Base-by-base conservation (phyloP, 768 basidiomycete genomes). In the Floccularia luteovirens region DNA sequence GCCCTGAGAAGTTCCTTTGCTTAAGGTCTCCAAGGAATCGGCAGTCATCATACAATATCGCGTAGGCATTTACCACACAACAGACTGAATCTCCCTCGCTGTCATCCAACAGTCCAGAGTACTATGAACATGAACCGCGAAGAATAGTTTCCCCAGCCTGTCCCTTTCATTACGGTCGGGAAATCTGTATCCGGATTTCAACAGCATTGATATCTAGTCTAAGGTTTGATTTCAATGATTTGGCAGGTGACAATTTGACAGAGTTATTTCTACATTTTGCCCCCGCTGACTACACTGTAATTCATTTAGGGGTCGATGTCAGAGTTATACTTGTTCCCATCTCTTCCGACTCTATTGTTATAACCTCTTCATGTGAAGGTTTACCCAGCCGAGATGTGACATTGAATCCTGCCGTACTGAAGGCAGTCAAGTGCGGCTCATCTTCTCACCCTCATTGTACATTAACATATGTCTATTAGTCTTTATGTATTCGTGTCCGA, bases 21-120 rank as follows among this genome's bases (percentile, higher is more conserved):
- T 24, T 17, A 16, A 12, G 13, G 14, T 20, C 19, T 23, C 24
- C 24, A 33, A 13, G 33, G 1, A 24, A 17, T 22, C 22, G 35
- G 35, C 51, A 6, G 48, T 36, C 16, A 16, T 38, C 12, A 20
- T 37, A 31, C 41, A 89, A 88, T 39, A 60, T 89, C 36, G 70
- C 79, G 5, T 91, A 90, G 52, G 66, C 75, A 2, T 87, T 79
- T 48, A 61, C 64, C 12, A 78, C 77, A 28, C 81, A 86, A 7
- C 72, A 72, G 50, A 59, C 89, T 17, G 70, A 72, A 11, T 56
- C 66, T 12, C 81, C 80, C 0, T 74, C 81, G 0, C 59, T 91
- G 32, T 68, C 71, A 0, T 58, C 60, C 0, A 64, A 66, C 4
- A 55, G 63, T 36, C 48, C 67, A 7, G 78, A 81, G 41, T 56